phyloP scores from a whole-genome alignment of 257 asterid species.

The Ajuga chamaepitys region DNA sequence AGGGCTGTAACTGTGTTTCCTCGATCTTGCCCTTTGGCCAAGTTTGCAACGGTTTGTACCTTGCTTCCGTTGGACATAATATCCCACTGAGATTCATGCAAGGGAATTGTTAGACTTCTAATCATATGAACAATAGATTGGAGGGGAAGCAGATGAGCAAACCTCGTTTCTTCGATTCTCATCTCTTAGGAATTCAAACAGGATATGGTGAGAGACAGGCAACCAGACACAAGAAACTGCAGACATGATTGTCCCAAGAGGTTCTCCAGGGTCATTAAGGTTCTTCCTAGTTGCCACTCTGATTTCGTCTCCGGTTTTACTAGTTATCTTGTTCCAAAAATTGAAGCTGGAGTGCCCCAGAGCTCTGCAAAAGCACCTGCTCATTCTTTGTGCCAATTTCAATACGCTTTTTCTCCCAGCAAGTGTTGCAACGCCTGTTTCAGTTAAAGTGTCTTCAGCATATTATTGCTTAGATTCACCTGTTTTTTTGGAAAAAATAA shows the following conservation, averaged over 20 bases:
- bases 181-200: slow-evolving; percentile 74
- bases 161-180: slow-evolving; percentile 73
- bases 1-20: slow-evolving; percentile 66
- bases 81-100: slow-evolving; percentile 60
- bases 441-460: background rate
- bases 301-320: slow-evolving; percentile 62
- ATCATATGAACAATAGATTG: too few relatives aligned
- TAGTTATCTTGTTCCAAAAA: slow-evolving; percentile 66
- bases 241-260: slow-evolving; percentile 62
- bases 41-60: slow-evolving; percentile 45
- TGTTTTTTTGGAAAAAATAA: background rate
- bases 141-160: too few relatives aligned
- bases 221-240: slow-evolving; percentile 76
- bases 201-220: slow-evolving; percentile 49
- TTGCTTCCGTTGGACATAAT: slow-evolving; percentile 51
- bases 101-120: background rate
- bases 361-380: slow-evolving; percentile 52
- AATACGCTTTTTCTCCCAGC: slow-evolving; percentile 85
- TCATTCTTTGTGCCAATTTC: slow-evolving; percentile 78
- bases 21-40: slow-evolving; percentile 78
- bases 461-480: background rate
- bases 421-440: slow-evolving; percentile 65
- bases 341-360: slow-evolving; percentile 65
- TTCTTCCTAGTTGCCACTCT: slow-evolving; percentile 66
- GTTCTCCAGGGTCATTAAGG: slow-evolving; percentile 66